Evolutionary conservation across 202 grass and related monocot genomes (phyloP).

Genomic region (Brachypodium distachyon): DNA sequence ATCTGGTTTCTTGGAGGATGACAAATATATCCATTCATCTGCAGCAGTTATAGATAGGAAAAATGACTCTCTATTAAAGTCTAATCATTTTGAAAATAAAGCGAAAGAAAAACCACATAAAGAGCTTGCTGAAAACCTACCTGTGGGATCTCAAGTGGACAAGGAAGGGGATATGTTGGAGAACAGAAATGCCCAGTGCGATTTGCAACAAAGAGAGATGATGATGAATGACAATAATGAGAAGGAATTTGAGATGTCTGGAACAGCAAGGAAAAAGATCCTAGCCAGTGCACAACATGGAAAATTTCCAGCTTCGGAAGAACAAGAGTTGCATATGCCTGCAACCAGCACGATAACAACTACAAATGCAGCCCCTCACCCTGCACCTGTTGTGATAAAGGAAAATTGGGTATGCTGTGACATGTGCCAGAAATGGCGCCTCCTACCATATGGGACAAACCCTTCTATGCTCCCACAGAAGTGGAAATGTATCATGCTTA

Average conservation of each 20-base stretch:
- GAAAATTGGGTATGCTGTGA: slow-evolving; percentile 77
- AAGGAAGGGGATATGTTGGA: slow-evolving; percentile 22
- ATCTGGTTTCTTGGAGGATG: slow-evolving; percentile 1
- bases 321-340: slow-evolving; percentile 24
- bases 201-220: slow-evolving; percentile 15
- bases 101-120: slow-evolving; percentile 7
- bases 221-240: slow-evolving; percentile 25
- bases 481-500: slow-evolving; percentile 74
- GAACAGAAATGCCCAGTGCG: neutral
- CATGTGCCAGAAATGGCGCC: slow-evolving; percentile 68
- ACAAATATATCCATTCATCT: neutral
- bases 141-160: slow-evolving; percentile 3
- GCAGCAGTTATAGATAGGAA: slow-evolving; percentile 27
- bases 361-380: slow-evolving; percentile 1
- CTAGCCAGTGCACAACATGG: slow-evolving; percentile 20
- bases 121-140: slow-evolving; percentile 14
- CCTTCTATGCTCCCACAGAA: slow-evolving; percentile 52
- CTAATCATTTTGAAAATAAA: slow-evolving; percentile 34
- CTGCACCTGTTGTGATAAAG: slow-evolving; percentile 43
- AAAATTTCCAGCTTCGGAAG: slow-evolving; percentile 8
- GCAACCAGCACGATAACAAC: slow-evolving; percentile 1
- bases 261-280: slow-evolving; percentile 25
- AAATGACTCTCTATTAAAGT: slow-evolving; percentile 26
- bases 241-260: slow-evolving; percentile 23
- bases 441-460: slow-evolving; percentile 59